phyloP scores from a whole-genome alignment of 768 basidiomycete species.

The Amanita polypyramis region DNA sequence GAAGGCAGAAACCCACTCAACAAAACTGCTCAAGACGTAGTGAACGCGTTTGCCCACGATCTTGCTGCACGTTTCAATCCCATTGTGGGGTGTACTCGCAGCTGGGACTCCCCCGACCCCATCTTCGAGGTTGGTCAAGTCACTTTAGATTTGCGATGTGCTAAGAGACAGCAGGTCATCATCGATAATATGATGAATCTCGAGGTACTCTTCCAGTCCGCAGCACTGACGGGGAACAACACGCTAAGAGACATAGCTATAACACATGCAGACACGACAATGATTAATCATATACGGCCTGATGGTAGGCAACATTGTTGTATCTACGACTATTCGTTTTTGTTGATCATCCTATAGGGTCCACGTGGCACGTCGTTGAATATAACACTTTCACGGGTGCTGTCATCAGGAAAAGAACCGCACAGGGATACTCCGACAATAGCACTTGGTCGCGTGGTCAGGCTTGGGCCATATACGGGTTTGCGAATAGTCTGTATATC shows the following conservation, averaged over 20 bases:
- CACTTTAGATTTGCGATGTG: not conserved
- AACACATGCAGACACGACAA: constrained; percentile 56
- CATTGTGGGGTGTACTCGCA: constrained; percentile 57
- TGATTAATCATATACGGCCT: constrained; percentile 51
- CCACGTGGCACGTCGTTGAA: constrained; percentile 53
- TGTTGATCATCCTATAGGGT: constrained; percentile 20
- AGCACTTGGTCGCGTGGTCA: constrained; percentile 73
- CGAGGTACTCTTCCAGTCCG: constrained; percentile 52
- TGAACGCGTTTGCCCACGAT: constrained; percentile 46
- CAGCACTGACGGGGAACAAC: constrained; percentile 45
- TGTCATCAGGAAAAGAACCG: constrained; percentile 45
- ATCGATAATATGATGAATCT: constrained; percentile 80
- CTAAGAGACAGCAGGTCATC: constrained; percentile 38
- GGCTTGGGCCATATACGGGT: constrained; percentile 63
- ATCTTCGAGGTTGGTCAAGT: constrained; percentile 39
- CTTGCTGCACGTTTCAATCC: constrained; percentile 50
- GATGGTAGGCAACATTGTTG: constrained; percentile 35
- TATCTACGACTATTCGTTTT: not conserved
- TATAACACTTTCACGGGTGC: constrained; percentile 56
- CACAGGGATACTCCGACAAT: constrained; percentile 51
- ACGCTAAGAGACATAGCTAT: constrained; percentile 52
- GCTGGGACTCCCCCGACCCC: constrained; percentile 52
- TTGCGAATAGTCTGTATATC: constrained; percentile 46
- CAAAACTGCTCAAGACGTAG: constrained; percentile 39
- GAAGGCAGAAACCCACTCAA: constrained; percentile 42